Evolutionary conservation across 345 rosid species (phyloP).

Genomic region (Linum usitatissimum): DNA sequence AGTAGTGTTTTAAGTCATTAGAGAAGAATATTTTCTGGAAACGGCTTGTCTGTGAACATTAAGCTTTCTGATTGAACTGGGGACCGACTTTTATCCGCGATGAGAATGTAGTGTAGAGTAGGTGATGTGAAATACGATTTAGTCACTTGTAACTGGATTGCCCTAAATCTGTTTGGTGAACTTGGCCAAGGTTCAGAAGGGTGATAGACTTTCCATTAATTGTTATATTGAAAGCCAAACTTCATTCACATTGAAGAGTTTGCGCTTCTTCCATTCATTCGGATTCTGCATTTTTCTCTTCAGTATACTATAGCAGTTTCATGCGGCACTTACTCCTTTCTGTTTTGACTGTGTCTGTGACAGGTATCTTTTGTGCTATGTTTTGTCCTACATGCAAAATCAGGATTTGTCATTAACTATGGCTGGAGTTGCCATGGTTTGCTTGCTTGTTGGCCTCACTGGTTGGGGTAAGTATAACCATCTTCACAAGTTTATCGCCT

Average conservation of each 20-base stretch:
- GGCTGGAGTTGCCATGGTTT: constrained; percentile 50
- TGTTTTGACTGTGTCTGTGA: constrained; percentile 6
- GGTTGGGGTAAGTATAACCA: constrained; percentile 46
- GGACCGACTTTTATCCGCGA: too few species aligned
- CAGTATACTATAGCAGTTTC: background rate
- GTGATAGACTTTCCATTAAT: background rate
- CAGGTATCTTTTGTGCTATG: constrained; percentile 71
- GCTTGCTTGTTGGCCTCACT: constrained; percentile 53
- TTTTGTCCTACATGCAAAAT: constrained; percentile 30
- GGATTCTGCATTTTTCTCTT: background rate
- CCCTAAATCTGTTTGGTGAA: background rate
- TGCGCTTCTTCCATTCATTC: too few species aligned
- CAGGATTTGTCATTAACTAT: constrained; percentile 27
- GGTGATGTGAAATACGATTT: background rate
- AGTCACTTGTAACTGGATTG: background rate
- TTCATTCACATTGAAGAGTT: too few species aligned
- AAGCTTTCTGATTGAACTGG: too few species aligned
- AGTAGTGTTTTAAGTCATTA: too few species aligned
- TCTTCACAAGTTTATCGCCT: constrained; percentile 9
- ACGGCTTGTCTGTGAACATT: too few species aligned
- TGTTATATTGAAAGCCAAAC: too few species aligned
- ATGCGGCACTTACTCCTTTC: background rate
- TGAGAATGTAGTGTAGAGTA: background rate
- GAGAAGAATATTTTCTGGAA: background rate
- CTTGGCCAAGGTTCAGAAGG: background rate